phyloP scores from a whole-genome alignment of 192 early-diverging fungal genomes.

The Entomortierella beljakovae region DNA sequence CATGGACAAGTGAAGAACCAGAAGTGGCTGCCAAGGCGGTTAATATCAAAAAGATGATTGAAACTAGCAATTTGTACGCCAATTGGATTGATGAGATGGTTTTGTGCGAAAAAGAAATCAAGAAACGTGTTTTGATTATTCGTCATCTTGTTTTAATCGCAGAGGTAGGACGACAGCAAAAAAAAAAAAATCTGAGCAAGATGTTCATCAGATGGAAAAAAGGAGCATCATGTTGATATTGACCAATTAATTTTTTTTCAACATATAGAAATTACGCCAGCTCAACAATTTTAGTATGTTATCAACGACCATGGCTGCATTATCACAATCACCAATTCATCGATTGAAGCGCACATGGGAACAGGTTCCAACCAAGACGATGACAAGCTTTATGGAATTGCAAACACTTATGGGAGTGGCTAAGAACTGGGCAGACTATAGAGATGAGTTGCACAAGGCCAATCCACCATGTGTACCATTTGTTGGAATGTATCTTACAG shows the following conservation, averaged over 20 bases:
- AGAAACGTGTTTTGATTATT: slow-evolving; percentile 78
- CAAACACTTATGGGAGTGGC: slow-evolving; percentile 79
- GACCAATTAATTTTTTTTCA: not conserved
- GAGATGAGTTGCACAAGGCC: slow-evolving; percentile 82
- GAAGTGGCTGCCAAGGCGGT: slow-evolving; percentile 65
- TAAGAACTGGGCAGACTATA: slow-evolving; percentile 87
- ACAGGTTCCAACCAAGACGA: slow-evolving; percentile 65
- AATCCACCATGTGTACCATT: slow-evolving; percentile 89
- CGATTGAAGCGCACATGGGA: slow-evolving; percentile 96
- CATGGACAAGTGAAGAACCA: slow-evolving; percentile 81
- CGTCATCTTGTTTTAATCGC: slow-evolving; percentile 88
- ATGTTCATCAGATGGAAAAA: no score
- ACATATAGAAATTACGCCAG: slow-evolving; percentile 44
- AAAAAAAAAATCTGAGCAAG: no score
- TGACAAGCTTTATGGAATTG: slow-evolving; percentile 70
- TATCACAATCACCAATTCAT: slow-evolving; percentile 87
- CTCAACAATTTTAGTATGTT: slow-evolving; percentile 96
- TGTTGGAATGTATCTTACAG: slow-evolving; percentile 75
- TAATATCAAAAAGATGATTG: slow-evolving; percentile 91
- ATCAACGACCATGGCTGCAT: slow-evolving; percentile 86
- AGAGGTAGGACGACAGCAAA: slow-evolving; percentile 49
- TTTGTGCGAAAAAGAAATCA: slow-evolving; percentile 82
- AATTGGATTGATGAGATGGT: slow-evolving; percentile 91
- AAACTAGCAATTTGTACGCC: slow-evolving; percentile 83
- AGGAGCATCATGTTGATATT: not conserved